Base-by-base conservation (phyloP, 768 basidiomycete genomes). In the Tricholoma saponaceum region DNA sequence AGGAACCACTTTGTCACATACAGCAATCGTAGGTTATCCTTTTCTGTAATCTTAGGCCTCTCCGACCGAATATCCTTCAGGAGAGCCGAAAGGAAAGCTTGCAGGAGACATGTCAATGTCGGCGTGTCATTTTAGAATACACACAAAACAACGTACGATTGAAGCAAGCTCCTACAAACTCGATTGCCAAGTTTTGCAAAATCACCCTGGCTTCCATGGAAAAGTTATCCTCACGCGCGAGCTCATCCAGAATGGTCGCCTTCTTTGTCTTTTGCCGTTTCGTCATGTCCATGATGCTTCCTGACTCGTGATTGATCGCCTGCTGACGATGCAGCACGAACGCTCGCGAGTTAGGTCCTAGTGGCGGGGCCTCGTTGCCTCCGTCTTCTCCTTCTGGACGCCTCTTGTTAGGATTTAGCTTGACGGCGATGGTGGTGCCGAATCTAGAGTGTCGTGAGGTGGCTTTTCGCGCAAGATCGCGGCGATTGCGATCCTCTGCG, bases 41-140 rank as follows among this genome's bases (percentile, higher is more conserved):
- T 92, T 67, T 97, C 94, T n/a, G 88, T 87, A 60, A 99, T 86
- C 72, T 95, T 95, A 54, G 89, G 81, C 46, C 95, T 81, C 72
- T 98, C 92, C 58, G 91, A 90, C 58, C 89, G 85, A 69, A 99
- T 98, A 67, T 98, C 97, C 72, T 90, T 95, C 59, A 98, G 76
- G 32, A 98, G 76, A 3, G 84, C 84, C 14, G 84, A 74, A 51
- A 98, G 82, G 74, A 98, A 95, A n/a, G 85, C 94, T 97, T 68
- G n/a, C 47, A 28, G 16, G 25, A 43, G 54, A 49, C 35, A 23
- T 60, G n/a, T 16, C 43, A 32, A 55, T 6, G 49, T 52, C 60
- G 60, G 62, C 43, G 47, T 26, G 49, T 30, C 47, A 52, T 13
- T 23, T 43, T 30, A 52, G 51, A 58, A 13, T 61, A 28, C 2